Evolutionary conservation across 495 filamentous ascomycete genomes (phyloP).

Genomic region (Aspergillus saccharolyticus): DNA sequence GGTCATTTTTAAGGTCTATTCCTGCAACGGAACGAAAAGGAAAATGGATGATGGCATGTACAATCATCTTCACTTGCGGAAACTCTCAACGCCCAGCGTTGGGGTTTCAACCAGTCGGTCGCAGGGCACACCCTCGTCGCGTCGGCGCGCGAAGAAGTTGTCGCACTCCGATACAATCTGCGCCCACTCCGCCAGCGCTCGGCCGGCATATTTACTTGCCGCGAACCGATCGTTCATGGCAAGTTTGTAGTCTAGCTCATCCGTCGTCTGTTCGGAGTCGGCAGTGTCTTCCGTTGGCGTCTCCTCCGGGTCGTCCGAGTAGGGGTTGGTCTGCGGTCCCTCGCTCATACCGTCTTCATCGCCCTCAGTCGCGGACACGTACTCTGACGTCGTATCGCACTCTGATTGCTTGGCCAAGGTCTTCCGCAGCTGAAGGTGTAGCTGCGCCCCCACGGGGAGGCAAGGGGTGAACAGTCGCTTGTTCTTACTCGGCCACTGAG

Average conservation of each 20-base stretch:
- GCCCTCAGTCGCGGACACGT: conserved; percentile 14
- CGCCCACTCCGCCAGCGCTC: conserved; percentile 89
- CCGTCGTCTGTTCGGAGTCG: conserved; percentile 6
- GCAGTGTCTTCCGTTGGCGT: conserved; percentile 13
- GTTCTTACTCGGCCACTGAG: conserved; percentile 47
- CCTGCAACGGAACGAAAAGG: too few species aligned
- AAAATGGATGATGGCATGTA: neutral
- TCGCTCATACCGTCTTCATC: conserved; percentile 13
- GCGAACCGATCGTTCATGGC: conserved; percentile 27
- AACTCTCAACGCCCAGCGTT: conserved; percentile 76
- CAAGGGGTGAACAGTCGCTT: conserved; percentile 65
- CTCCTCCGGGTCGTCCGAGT: conserved; percentile 8
- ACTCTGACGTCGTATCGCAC: conserved; percentile 27
- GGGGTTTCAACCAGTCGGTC: conserved; percentile 82
- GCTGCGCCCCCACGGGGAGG: conserved; percentile 63
- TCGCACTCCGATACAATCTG: conserved; percentile 82
- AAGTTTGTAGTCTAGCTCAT: conserved; percentile 8
- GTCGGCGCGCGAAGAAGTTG: conserved; percentile 82
- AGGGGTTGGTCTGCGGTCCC: conserved; percentile 2
- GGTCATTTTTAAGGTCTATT: neutral
- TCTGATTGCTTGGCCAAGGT: conserved; percentile 24
- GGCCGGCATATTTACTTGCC: conserved; percentile 70
- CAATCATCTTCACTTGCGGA: conserved; percentile 47
- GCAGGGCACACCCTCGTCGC: conserved; percentile 74
- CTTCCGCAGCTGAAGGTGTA: conserved; percentile 37